Evolutionary conservation across 164 flowering plant species (phyloP).

Genomic region (Berberis thunbergii): DNA sequence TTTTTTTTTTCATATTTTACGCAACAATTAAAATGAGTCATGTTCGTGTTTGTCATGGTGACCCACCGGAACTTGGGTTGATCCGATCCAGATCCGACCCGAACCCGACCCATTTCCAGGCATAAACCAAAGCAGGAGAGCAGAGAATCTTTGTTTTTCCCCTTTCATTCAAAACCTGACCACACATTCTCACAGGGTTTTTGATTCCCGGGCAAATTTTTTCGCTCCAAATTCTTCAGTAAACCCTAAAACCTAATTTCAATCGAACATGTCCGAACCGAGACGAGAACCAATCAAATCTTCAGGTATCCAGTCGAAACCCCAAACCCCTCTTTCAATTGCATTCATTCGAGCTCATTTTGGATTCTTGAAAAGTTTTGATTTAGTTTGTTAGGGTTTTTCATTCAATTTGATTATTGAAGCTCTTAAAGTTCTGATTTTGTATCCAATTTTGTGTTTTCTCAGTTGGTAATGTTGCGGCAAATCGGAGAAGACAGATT

Average conservation of each 20-base stretch:
- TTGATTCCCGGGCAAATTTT: background rate
- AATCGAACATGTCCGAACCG: slow-evolving; percentile 8
- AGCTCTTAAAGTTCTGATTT: background rate
- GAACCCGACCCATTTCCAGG: too few species aligned
- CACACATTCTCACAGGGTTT: too few species aligned
- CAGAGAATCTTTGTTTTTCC: too few species aligned
- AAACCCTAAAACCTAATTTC: background rate
- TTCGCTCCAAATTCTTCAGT: background rate
- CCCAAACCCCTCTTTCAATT: background rate
- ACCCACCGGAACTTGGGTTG: too few species aligned
- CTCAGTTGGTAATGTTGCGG: slow-evolving; percentile 72
- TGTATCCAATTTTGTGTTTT: background rate
- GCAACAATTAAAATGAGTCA: too few species aligned
- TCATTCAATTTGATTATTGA: background rate
- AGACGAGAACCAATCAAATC: slow-evolving; percentile 68
- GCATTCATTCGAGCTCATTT: background rate
- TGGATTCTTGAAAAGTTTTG: background rate
- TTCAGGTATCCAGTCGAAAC: slow-evolving; percentile 33
- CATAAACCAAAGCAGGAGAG: too few species aligned
- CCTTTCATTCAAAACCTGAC: too few species aligned
- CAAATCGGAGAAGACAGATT: slow-evolving; percentile 56
- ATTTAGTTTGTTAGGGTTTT: background rate
- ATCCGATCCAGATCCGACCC: too few species aligned
- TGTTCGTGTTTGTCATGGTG: too few species aligned
- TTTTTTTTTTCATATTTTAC: too few species aligned